A percentile compares a stretch with the other conserved stretches of the same genome.
Evolutionary conservation across 306 rosid genomes (phyloP).

Genomic region (Ochetophila trinervis): DNA sequence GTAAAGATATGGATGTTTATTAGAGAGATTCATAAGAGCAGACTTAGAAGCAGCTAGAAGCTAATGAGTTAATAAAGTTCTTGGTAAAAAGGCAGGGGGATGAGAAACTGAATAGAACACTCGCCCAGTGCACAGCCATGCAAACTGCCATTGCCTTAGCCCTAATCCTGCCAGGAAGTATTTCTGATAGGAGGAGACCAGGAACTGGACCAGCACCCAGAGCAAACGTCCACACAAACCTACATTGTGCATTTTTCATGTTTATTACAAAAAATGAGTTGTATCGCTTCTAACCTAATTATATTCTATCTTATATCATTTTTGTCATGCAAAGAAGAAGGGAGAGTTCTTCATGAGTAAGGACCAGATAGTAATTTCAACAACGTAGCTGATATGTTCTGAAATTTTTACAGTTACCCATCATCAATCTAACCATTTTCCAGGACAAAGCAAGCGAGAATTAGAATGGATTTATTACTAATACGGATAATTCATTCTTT

Average conservation of each 20-base stretch:
- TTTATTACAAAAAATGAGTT: conserved; percentile 22
- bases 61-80: background rate
- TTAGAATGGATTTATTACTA: background rate
- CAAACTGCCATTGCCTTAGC: conserved; percentile 89
- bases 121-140: conserved; percentile 87
- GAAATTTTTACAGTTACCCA: background rate
- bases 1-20: conserved; percentile 18
- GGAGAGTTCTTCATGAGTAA: conserved; percentile 8
- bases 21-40: background rate
- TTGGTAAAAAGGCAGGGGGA: too few relatives aligned
- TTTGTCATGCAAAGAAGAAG: conserved; percentile 15
- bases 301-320: conserved; percentile 10
- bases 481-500: background rate
- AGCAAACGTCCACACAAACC: conserved; percentile 64
- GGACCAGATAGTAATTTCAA: background rate
- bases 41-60: conserved; percentile 8
- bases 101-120: conserved; percentile 16
- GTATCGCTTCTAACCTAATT: conserved; percentile 7
- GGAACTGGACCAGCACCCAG: conserved; percentile 89
- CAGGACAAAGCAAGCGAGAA: background rate
- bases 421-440: background rate
- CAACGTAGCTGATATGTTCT: conserved; percentile 11
- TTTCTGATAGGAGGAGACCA: conserved; percentile 75
- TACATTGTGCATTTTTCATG: conserved; percentile 30
- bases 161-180: conserved; percentile 60